These are phyloP conservation scores for Dryas alaskensis DNA, from an alignment of 306 rosid genomes.

Conservation along the genomic window DNA sequence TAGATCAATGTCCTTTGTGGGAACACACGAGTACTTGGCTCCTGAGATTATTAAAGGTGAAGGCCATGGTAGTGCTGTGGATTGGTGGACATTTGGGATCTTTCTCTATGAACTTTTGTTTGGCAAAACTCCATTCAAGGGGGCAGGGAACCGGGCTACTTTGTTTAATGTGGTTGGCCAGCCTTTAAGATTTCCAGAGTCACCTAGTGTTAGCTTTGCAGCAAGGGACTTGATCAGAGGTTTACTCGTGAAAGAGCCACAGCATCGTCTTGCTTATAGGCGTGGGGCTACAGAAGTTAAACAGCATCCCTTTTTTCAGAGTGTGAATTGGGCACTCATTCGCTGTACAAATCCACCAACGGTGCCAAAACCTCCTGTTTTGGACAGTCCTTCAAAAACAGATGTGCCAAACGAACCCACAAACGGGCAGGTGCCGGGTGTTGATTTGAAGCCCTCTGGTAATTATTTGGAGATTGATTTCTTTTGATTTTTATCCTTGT, in stretches of 20 bases:
- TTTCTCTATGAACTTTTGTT: constrained; percentile 91
- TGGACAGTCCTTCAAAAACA: constrained; percentile 27
- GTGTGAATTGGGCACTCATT: constrained; percentile 90
- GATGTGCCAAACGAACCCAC: constrained; percentile 32
- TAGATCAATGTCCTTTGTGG: constrained; percentile 94
- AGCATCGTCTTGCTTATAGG: constrained; percentile 86
- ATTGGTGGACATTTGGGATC: constrained; percentile 99
- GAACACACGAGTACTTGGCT: constrained; percentile 95
- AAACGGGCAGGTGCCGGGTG: constrained; percentile 51
- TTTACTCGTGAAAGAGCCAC: constrained; percentile 93
- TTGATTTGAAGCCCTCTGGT: constrained; percentile 81
- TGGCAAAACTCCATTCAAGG: constrained; percentile 94
- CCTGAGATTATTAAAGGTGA: constrained; percentile 94
- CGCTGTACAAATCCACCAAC: constrained; percentile 94
- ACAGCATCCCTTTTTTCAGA: constrained; percentile 94
- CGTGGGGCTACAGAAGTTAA: constrained; percentile 93
- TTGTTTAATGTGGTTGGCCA: constrained; percentile 90
- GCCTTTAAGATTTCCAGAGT: constrained; percentile 87
- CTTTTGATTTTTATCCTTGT: constrained; percentile 53
- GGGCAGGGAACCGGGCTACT: constrained; percentile 79
- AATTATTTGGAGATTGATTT: constrained; percentile 92
- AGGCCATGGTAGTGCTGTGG: constrained; percentile 99
- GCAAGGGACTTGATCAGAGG: constrained; percentile 95
- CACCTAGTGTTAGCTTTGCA: constrained; percentile 89
- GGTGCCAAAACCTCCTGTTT: constrained; percentile 57